Percentiles rank a stretch among this genome's conserved stretches.
Evolutionary conservation across 2,329 filamentous ascomycete species (phyloP).

Genomic region (Emericellopsis cladophorae): DNA sequence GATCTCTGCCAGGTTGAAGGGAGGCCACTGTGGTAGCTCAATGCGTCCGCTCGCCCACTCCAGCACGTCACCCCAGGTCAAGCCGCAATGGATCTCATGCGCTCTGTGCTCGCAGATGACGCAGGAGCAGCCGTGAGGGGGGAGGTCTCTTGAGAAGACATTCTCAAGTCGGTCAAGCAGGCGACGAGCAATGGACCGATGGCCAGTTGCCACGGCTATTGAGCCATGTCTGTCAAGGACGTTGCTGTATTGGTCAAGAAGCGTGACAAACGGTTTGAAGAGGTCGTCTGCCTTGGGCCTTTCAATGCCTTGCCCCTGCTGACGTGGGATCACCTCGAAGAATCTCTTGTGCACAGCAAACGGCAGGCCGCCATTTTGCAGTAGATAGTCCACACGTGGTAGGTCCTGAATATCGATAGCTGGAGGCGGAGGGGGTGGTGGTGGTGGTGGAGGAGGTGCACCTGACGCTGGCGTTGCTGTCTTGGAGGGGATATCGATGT

Average conservation of each 20-base stretch:
- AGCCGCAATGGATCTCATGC: slow-evolving; percentile 52
- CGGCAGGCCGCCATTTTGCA: slow-evolving; percentile 75
- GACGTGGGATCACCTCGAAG: slow-evolving; percentile 48
- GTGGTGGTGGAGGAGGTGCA: slow-evolving; percentile 29
- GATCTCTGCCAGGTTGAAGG: slow-evolving; percentile 60
- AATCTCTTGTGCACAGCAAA: slow-evolving; percentile 62
- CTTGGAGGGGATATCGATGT: slow-evolving; percentile 16
- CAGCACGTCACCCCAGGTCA: slow-evolving; percentile 92
- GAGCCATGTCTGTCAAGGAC: slow-evolving; percentile 79
- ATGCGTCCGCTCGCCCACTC: slow-evolving; percentile 84
- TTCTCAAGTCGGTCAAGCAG: slow-evolving; percentile 84
- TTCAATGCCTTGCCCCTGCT: slow-evolving; percentile 28
- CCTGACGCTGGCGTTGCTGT: slow-evolving; percentile 26
- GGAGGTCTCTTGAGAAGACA: slow-evolving; percentile 87
- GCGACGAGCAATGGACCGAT: slow-evolving; percentile 83
- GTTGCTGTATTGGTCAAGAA: slow-evolving; percentile 74
- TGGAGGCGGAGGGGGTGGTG: slow-evolving; percentile 62
- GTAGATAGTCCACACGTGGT: slow-evolving; percentile 81
- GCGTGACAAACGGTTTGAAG: slow-evolving; percentile 67
- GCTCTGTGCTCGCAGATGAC: slow-evolving; percentile 56
- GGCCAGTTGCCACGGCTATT: slow-evolving; percentile 87
- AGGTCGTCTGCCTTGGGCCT: slow-evolving; percentile 56
- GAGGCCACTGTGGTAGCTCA: slow-evolving; percentile 79
- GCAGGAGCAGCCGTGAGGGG: slow-evolving; percentile 73
- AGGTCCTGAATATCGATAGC: slow-evolving; percentile 57